phyloP scores from a whole-genome alignment of 2,329 filamentous ascomycete genomes.

The Emergomyces pasteurianus region DNA sequence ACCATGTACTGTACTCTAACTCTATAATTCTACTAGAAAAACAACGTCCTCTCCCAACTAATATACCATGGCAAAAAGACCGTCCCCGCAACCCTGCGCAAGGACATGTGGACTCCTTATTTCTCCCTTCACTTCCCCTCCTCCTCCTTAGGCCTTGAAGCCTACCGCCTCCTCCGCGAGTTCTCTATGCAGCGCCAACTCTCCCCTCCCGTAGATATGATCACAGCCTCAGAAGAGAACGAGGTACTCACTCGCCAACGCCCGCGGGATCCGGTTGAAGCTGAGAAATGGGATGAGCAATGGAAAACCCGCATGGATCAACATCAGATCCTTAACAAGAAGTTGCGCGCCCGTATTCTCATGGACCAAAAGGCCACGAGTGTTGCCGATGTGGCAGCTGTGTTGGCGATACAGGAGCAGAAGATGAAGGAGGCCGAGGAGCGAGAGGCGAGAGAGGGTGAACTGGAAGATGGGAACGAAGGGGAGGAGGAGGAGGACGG shows the following conservation, averaged over 20 bases:
- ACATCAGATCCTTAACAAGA: conserved; percentile 32
- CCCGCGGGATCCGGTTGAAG: conserved; percentile 26
- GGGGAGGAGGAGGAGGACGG: conserved; percentile 10
- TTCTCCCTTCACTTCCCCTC: conserved; percentile 46
- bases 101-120: conserved; percentile 52
- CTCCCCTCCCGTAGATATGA: conserved; percentile 34
- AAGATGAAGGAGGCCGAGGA: conserved; percentile 15
- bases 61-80: conserved; percentile 54
- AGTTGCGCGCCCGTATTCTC: conserved; percentile 39
- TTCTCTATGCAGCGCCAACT: conserved; percentile 48
- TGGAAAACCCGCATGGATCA: conserved; percentile 30
- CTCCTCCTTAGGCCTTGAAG: conserved; percentile 39
- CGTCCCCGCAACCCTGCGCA: conserved; percentile 44
- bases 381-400: conserved; percentile 48
- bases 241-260: conserved; percentile 27
- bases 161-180: conserved; percentile 48
- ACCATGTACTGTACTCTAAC: neutral
- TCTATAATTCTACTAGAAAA: conserved; percentile 29
- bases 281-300: conserved; percentile 31
- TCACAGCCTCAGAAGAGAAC: conserved; percentile 34
- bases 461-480: conserved; percentile 5
- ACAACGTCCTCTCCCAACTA: conserved; percentile 44
- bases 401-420: conserved; percentile 39
- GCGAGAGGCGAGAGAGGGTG: conserved; percentile 6
- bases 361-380: conserved; percentile 56